Base-by-base conservation (phyloP, 495 filamentous ascomycete species). In the Hamigera avellanea region DNA sequence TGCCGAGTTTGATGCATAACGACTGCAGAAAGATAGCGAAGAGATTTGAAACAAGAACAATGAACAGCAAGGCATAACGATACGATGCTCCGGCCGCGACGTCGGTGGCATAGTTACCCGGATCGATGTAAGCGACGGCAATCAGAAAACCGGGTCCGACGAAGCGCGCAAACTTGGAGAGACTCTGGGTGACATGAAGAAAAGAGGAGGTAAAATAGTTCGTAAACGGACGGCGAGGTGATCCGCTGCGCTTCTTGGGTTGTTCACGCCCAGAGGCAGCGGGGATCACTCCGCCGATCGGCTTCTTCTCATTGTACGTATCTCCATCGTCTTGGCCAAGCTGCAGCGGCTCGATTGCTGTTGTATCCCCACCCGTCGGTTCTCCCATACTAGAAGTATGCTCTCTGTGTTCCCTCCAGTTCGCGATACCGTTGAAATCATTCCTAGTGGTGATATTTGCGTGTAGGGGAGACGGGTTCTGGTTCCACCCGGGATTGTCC, bases 81-180 rank as follows among this genome's bases (percentile, higher is more conserved):
- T 68, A 80, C 10, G 67, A 56, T 21, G 78, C 75, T 41, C 80
- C 80, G 27, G 79, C 85, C 21, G 81, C 73, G 35, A 87, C 80
- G 57, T 87, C 85, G 19, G 85, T 89, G 3, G 84, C 72, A 56
- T 89, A 89, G 56, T 93, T 93, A 35, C 83, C 83, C 6, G 83
- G 83, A 42, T 89, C 83, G 45, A 89, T 85, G 61, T 80, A 75
- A 14, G 81, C 81, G 28, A 87, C 83, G 12, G 81, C 73, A 37
- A 89, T 72, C 59, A 94, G 72, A 55, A 93, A 87, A 1, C 86
- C 86, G 9, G 87, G 87, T 0, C 87, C 87, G 32, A 93, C 62
- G 50, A 95, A 95, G 41, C 75, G 76, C 38, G 56, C 57, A 48
- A 83, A 91, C 21, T 76, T 88, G 37, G 64, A 30, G 26, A 87